A percentile compares a stretch with the other conserved stretches of the same genome.
phyloP scores from a whole-genome alignment of 768 basidiomycete genomes.

The Harrya chromipes region DNA sequence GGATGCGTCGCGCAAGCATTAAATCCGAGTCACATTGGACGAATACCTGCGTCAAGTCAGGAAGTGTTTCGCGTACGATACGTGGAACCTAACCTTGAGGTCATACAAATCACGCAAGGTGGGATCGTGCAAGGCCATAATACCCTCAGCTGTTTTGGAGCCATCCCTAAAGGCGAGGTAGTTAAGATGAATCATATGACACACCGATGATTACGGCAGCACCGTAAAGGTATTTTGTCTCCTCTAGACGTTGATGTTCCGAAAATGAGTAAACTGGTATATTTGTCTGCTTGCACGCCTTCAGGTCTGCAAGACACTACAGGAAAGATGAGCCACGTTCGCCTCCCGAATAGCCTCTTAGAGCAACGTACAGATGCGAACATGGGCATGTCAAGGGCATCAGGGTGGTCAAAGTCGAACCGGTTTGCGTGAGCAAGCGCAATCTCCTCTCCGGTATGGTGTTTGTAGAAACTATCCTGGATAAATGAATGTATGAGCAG shows the following conservation, averaged over 20 bases:
- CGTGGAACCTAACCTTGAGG: slow-evolving; percentile 61
- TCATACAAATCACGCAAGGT: slow-evolving; percentile 80
- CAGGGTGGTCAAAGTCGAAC: slow-evolving; percentile 89
- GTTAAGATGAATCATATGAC: slow-evolving; percentile 1
- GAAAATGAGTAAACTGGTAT: slow-evolving; percentile 95
- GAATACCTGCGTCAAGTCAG: slow-evolving; percentile 52
- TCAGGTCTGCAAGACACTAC: slow-evolving; percentile 84
- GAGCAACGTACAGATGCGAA: slow-evolving; percentile 65
- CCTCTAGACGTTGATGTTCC: slow-evolving; percentile 76
- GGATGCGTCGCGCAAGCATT: slow-evolving; percentile 93
- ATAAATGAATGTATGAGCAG: not conserved
- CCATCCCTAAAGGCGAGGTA: not conserved
- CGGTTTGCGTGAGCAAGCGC: slow-evolving; percentile 77
- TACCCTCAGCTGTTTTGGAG: slow-evolving; percentile 69
- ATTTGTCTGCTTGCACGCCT: slow-evolving; percentile 77
- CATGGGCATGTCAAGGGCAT: slow-evolving; percentile 86
- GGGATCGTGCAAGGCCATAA: slow-evolving; percentile 85
- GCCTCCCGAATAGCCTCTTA: not conserved
- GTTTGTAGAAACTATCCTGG: slow-evolving; percentile 93
- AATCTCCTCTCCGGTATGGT: slow-evolving; percentile 74
- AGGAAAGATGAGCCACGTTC: not conserved
- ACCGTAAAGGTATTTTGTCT: slow-evolving; percentile 88
- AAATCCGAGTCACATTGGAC: slow-evolving; percentile 94
- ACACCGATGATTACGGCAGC: slow-evolving; percentile 86
- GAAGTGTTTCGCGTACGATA: not conserved